Evolutionary conservation across 2,329 filamentous ascomycete species (phyloP), one percentile per base, ranked within the genome.

Genomic region (Aureobasidium mangrovei): DNA sequence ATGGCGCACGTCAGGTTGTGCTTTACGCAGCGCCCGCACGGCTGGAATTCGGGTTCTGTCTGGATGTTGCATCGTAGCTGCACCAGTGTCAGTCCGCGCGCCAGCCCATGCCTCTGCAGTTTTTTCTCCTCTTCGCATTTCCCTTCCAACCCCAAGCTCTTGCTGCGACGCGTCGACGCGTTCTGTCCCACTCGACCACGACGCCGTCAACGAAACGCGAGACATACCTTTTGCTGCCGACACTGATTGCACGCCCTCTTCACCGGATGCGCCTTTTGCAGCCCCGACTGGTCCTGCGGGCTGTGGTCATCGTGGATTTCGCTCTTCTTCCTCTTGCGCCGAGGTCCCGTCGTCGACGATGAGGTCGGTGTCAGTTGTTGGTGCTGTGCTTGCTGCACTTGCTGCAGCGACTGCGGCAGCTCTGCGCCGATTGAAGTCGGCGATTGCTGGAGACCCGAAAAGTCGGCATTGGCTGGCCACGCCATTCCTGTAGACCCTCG

Each of bases 231-330:
- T 70, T 91, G 87, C 71, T 91, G 87, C 58, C 86, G 79, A 67
- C 86, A 91, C 69, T 91, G 86, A 65, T 91, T 91, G 70, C 87
- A 91, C 4, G 87, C 87, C 63, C 88, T 78, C 73, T 91, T 82
- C 75, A 82, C 79, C 56, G 56, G 82, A 75, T 55, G 77, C 77
- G 55, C 75, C 76, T 47, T 76, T 72, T 63, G 36, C 49, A 53
- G 33, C 0, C 33, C 40, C 9, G 40, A 39, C 35, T 32, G 7
- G 32, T 53, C 40, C 12, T 24, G 41, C 4, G 52, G 47, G 44
- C 53, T 58, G 10, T 47, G 28, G 3, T 58, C 56, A 33, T 58
- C 56, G 24, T 54, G 33, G 24, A 54, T 55, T 43, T 54, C 55
- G 27, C 53, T 56, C 56, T 58, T 58, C 54, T 58, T 58, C 18